Evolutionary conservation across 208 protist genomes (phyloP), one percentile per base, ranked within the genome.

Genomic region (Endotrypanum monterogeii): DNA sequence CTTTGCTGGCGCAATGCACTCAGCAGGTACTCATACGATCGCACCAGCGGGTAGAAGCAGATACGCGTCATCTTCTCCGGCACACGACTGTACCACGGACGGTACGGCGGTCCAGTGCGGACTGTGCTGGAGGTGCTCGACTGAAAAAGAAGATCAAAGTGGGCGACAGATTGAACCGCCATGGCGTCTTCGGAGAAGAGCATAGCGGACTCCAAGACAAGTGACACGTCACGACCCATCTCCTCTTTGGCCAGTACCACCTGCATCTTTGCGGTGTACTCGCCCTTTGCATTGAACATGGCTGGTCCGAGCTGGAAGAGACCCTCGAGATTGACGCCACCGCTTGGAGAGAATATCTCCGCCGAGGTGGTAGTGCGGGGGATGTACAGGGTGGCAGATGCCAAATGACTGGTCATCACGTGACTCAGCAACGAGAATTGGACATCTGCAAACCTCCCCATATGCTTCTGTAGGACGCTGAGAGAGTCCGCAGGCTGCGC

Each of bases 351-450:
- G 61, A 95, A 93, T 14, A 92, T 75, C 58, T 86, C 76, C 0
- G 67, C n/a, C 16, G 77, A 61, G n/a, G 65, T 71, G 28, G 66
- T 28, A 11, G 70, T n/a, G 12, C 85, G 79, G 1, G 90, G 87
- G 65, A 95, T 76, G 52, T 88, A 30, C 60, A 95, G 66, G 3
- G 88, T 93, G 69, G 83, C 84, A n/a, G 86, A 92, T 32, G 83
- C 90, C 30, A 95, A 46, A 18, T 88, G 83, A 56, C 78, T 88
- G 39, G 83, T 41, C 35, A 82, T 83, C 51, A 89, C 84, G 52
- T 87, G 71, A 20, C 58, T 74, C 23, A 95, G 71, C 14, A 95
- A 58, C 12, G 82, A 87, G 67, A 95, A 86, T 79, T 94, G 89
- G 12, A 89, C 57, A 41, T 80, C 72, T 30, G 61, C 71, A 7